Base-by-base conservation (phyloP, 176 grass and related monocot genomes). In the Aegilops speltoides region DNA sequence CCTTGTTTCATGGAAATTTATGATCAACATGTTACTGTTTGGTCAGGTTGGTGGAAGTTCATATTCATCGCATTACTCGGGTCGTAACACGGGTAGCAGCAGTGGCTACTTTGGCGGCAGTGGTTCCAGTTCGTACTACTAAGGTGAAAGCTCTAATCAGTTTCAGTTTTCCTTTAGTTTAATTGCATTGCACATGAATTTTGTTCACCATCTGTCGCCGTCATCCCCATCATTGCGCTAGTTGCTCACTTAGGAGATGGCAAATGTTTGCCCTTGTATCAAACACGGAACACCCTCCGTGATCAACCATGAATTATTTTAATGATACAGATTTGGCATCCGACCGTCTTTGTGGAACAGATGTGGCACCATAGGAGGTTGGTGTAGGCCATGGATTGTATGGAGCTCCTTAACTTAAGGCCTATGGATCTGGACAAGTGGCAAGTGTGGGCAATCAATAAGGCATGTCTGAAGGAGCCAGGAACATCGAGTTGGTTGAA, bases 61-160 rank as follows among this genome's bases (percentile, higher is more conserved):
- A 14, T 89, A 93, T 84, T 90, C 91, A 63, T 92, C 90, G 2
- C 88, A 92, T 69, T 90, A 94, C 72, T 86, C 89, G 3, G 79
- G 92, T 61, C 87, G 91, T 64, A 92, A 91, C 57, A 76, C 82
- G 33, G 82, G 89, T 74, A 76, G 88, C 74, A 77, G 82, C 64
- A 89, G 84, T 80, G 91, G 94, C 36, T 95, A 95, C 81, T 81
- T 66, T 71, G 86, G 94, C 2, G 78, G 89, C 71, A 83, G 87
- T 33, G 87, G 94, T 89, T 93, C 94, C 48, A 20, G 91, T 87
- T 93, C 94, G 76, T 95, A 93, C 86, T 95, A 93, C 72, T 95
- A 91, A 95, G 94, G 94, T 95, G 61, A 82, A 76, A 76, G 25
- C 38, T 83, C 64, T 7, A 74, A 69, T 85, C 50, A 63, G n/a